A percentile compares a stretch with the other conserved stretches of the same genome.
These are phyloP conservation scores for Paraurostyla sp. DNA, from an alignment of 73 alveolate genomes.

Conservation along the genomic window DNA sequence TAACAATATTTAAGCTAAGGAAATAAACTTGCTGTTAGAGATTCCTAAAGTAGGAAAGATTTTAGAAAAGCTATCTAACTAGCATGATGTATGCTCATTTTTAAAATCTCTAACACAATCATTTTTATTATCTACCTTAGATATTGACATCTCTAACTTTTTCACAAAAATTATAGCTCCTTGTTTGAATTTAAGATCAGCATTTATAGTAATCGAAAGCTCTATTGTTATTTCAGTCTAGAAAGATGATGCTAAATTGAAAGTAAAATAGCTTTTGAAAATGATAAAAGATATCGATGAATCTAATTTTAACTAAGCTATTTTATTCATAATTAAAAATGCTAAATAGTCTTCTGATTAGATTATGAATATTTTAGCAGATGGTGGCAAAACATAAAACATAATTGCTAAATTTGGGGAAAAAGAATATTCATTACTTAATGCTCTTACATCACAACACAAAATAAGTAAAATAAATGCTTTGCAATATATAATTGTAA, in stretches of 20 bases:
- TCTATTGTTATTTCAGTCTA: background rate
- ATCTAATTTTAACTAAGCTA: slow-evolving; percentile 6
- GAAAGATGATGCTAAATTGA: background rate
- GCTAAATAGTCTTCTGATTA: slow-evolving; percentile 3
- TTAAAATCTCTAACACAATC: background rate
- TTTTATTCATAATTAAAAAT: slow-evolving; percentile 25
- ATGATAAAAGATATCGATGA: background rate
- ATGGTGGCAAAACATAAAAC: background rate
- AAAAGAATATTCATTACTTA: slow-evolving; percentile 49
- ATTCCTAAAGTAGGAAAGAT: background rate
- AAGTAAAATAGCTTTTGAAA: background rate
- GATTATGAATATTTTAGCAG: background rate
- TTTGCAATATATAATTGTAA: background rate
- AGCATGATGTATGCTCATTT: background rate
- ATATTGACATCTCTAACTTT: background rate
- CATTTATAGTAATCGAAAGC: background rate
- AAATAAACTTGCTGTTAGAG: background rate
- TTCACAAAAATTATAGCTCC: background rate
- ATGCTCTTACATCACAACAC: slow-evolving; percentile 17
- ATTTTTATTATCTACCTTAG: background rate
- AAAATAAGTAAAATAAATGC: slow-evolving; percentile 41
- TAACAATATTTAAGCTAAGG: background rate
- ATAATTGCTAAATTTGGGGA: slow-evolving; percentile 41
- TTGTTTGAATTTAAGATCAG: background rate
- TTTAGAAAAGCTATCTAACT: background rate